These are phyloP conservation scores for Trapa incisa DNA, from an alignment of 345 rosid genomes.

Conservation along the genomic window DNA sequence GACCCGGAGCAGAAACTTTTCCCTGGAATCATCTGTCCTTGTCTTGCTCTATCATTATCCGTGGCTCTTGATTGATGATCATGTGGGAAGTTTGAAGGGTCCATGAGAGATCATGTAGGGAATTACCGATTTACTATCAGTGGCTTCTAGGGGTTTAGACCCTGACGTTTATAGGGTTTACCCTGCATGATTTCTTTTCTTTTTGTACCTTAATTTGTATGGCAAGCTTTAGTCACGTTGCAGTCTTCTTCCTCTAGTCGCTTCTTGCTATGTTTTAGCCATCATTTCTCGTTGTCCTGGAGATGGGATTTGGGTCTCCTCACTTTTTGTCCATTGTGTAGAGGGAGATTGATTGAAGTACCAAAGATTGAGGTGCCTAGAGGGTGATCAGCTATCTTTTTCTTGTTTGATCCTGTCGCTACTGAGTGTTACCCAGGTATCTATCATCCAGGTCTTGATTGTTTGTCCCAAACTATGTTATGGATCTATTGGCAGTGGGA, in stretches of 20 bases:
- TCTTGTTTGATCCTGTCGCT: background rate
- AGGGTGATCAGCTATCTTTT: background rate
- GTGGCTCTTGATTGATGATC: no score
- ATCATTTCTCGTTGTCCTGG: background rate
- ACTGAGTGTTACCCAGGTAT: background rate
- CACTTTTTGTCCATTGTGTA: background rate
- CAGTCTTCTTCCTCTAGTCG: background rate
- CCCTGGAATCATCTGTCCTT: background rate
- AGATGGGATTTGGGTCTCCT: background rate
- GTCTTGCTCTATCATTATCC: background rate
- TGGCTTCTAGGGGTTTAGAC: conserved; percentile 1
- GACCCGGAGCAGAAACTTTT: background rate
- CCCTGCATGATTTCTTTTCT: background rate
- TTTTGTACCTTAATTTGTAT: background rate
- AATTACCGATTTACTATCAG: background rate
- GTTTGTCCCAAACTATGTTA: background rate
- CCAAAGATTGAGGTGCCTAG: background rate
- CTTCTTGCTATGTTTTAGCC: background rate
- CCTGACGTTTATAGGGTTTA: background rate
- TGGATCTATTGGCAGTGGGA: background rate
- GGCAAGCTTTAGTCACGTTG: background rate
- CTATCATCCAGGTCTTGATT: background rate
- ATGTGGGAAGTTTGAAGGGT: background rate
- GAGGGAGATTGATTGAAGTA: background rate
- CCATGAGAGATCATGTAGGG: background rate